Base-by-base conservation (phyloP, 352 stramenopile species). In the Phytophthora crassamura region DNA sequence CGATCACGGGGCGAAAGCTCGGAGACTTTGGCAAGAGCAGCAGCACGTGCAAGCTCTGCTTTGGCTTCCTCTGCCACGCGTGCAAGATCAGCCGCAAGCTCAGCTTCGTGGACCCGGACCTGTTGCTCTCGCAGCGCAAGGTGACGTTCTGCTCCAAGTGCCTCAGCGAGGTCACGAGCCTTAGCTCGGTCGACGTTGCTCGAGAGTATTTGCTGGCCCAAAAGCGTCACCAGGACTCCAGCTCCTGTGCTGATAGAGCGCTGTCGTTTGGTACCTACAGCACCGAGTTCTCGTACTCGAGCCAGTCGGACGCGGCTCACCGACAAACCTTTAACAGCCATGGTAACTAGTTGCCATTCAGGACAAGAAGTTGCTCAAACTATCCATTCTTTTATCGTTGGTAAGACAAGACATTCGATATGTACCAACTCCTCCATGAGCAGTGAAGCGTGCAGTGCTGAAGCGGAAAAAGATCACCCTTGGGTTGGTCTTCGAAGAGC, bases 91-190 rank as follows among this genome's bases (percentile, higher is more conserved):
- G 52, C 28, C 59, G 59, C 2, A 78, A 69, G 49, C 36, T 81
- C 41, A 75, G 63, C 52, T 79, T 82, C 12, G 61, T 82, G 14
- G 52, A 72, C 18, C 64, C 64, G 7, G 64, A 72, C 51, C 10
- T 72, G 8, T 33, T 72, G 39, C 40, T 72, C 15, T 65, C 64
- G 5, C 69, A 77, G 36, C 69, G 64, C 9, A 74, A 73, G 46
- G 69, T 77, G 20, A 74, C 69, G 2, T 74, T 77, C 32, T 77
- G 69, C 11, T 62, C 64, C 33, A 42, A 53, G 10, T 77, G 68
- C 28, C 59, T 74, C 15, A 74, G 40, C 30, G 58, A 65, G 3
- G 61, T 75, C 4, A 64, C 67, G 11, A 59, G 62, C 9, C 46
- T 62, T 10, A 72, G 62, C 32, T 45, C 65, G 3, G 36, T 66